Evolutionary conservation across 2,329 filamentous ascomycete species (phyloP), one percentile per base, ranked within the genome.

Genomic region (Arthrobotrys megalospora): DNA sequence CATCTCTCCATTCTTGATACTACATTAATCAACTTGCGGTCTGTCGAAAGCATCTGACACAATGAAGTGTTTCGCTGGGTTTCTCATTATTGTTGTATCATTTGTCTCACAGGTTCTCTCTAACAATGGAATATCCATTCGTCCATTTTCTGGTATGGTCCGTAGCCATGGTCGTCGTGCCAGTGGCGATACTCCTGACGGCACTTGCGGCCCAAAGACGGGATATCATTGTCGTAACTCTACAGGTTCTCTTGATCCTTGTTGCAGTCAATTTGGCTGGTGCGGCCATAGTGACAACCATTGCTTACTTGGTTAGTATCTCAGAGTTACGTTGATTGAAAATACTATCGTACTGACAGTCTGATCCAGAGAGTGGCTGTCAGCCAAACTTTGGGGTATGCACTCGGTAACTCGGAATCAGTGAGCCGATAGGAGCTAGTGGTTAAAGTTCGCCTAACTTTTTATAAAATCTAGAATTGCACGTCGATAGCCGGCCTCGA

Each of bases 201-300:
- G 65, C 3, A 70, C 64, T n/a, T 76, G 72, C 48, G 72, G 72
- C 11, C 36, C n/a, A 28, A 24, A n/a, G 32, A 47, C 8, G 1
- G 55, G 47, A 14, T 65, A 38, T 47, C 21, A 32, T 28, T 76
- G 72, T n/a, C 4, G 65, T 32, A 28, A 32, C 21, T 50, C 53
- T 63, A 45, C 45, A 45, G 8, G 34, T 34, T n/a, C 21, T 65
- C 1, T 19, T 34, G 38, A 65, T 48, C n/a, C 55, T 34, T 70
- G 72, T 34, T 70, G 72, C 38, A 76, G 72, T 19, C 55, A 45
- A 24, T 70, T 34, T 52, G 72, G 65, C 11, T 70, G 65, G 65
- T 76, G 64, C 28, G 65, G 65, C 7, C 41, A 66, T 52, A 41
- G 7, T 21, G 48, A 77, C 24, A 52, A 53, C n/a, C 48, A 77